These are phyloP conservation scores for Aspergillus sp. DNA, from an alignment of 2,329 filamentous ascomycete species.

Conservation along the genomic window DNA sequence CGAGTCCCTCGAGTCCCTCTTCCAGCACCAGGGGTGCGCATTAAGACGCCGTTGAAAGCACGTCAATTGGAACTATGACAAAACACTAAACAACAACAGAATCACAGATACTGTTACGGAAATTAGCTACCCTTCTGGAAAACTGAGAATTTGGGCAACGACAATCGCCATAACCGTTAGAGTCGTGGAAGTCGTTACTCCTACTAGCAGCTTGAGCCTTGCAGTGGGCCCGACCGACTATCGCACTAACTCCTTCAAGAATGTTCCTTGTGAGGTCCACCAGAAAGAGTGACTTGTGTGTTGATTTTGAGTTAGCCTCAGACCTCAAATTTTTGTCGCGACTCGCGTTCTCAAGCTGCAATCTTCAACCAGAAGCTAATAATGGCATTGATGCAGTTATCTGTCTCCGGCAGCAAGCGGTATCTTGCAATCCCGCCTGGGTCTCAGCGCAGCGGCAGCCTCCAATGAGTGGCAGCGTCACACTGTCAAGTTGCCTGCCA, in stretches of 20 bases:
- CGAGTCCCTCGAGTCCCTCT: not conserved
- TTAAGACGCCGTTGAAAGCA: not conserved
- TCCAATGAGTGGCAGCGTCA: not conserved
- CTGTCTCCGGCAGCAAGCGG: not conserved
- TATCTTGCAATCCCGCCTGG: not conserved
- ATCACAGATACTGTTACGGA: not conserved
- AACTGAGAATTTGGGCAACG: not conserved
- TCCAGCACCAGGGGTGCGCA: not conserved
- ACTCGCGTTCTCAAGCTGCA: not conserved
- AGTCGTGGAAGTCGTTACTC: not conserved
- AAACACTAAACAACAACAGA: not conserved
- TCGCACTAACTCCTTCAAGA: not conserved
- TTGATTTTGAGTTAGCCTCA: not conserved
- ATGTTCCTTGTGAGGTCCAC: not conserved
- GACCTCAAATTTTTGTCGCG: not conserved
- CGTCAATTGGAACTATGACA: not conserved
- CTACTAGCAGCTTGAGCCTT: not conserved
- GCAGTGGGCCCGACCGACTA: not conserved
- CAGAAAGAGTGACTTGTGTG: not conserved
- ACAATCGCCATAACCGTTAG: not conserved
- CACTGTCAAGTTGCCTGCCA: not conserved
- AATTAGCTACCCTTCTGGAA: not conserved
- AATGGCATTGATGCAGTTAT: not conserved
- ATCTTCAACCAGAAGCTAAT: not conserved
- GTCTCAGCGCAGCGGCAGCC: not conserved